Percentiles rank a stretch among this genome's conserved stretches.
Evolutionary conservation across 2,329 filamentous ascomycete species (phyloP).

Genomic region (Aspergillus novofumigatus): DNA sequence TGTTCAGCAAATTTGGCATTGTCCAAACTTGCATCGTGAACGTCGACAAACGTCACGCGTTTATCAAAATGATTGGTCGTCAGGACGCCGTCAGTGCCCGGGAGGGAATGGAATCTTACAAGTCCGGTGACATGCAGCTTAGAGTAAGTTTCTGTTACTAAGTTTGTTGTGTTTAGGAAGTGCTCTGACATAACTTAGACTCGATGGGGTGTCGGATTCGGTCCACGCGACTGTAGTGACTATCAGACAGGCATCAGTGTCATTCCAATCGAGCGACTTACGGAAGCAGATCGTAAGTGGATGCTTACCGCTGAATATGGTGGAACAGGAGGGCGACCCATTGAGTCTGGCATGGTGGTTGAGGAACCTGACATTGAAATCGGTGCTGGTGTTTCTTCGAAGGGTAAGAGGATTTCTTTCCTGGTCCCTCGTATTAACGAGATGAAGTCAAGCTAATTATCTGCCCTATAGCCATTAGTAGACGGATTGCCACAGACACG

Average conservation of each 20-base stretch:
- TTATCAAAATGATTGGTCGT: constrained; percentile 96
- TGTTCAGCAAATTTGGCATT: constrained; percentile 77
- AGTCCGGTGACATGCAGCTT: constrained; percentile 67
- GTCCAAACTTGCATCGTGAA: constrained; percentile 99
- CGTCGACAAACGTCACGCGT: constrained; percentile 94
- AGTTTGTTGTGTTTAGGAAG: not conserved
- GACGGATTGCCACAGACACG: constrained; percentile 49
- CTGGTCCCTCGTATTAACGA: not conserved
- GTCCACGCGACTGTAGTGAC: constrained; percentile 93
- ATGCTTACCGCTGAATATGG: constrained; percentile 90
- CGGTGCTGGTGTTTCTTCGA: constrained; percentile 92
- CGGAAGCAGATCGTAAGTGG: constrained; percentile 96
- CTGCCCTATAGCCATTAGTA: constrained; percentile 43
- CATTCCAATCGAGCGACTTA: constrained; percentile 88
- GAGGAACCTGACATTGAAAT: constrained; percentile 99
- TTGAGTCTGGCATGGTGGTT: constrained; percentile 80
- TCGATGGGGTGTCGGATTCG: constrained; percentile 96
- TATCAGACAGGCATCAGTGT: constrained; percentile 88
- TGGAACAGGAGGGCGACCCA: constrained; percentile 77
- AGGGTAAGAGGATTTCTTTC: constrained; percentile 50
- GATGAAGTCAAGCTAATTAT: constrained; percentile 1
- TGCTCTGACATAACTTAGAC: constrained; percentile 54
- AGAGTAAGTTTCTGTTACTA: constrained; percentile 50
- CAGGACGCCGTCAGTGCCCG: constrained; percentile 80
- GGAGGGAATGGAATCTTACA: constrained; percentile 77